These are phyloP conservation scores for Leucaena leucocephala DNA, from an alignment of 306 rosid species.

Conservation along the genomic window DNA sequence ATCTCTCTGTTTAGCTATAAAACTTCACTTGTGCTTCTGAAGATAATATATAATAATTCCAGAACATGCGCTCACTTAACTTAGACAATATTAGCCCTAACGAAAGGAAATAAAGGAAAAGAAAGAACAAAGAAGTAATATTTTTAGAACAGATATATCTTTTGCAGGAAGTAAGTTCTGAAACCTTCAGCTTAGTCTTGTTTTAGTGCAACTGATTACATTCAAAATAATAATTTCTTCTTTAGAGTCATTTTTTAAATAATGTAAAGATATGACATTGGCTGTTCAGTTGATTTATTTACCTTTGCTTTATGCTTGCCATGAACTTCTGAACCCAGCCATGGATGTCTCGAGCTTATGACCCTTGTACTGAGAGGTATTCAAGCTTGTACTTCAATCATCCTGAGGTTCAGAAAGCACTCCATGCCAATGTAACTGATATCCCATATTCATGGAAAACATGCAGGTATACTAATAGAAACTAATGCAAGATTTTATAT, in stretches of 20 bases:
- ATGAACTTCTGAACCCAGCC: constrained; percentile 30
- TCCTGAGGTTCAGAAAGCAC: constrained; percentile 90
- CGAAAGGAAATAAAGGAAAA: background rate
- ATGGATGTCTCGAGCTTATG: constrained; percentile 95
- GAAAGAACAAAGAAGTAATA: background rate
- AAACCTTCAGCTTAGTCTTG: background rate
- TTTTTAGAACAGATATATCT: background rate
- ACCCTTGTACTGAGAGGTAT: constrained; percentile 92
- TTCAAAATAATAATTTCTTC: background rate
- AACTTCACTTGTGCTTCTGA: background rate
- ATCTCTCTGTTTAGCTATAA: background rate
- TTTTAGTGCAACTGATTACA: too few species aligned
- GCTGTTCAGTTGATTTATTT: background rate
- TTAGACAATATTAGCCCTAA: background rate
- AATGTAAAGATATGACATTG: background rate
- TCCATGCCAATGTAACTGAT: constrained; percentile 87
- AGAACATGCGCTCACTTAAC: background rate
- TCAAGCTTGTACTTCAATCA: constrained; percentile 78
- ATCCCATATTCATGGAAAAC: constrained; percentile 82
- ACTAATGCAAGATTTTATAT: constrained; percentile 28
- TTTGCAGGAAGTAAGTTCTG: background rate
- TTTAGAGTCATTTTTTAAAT: background rate
- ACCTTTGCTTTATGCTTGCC: constrained; percentile 16
- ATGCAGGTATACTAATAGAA: constrained; percentile 63
- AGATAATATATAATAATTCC: background rate